A percentile compares a stretch with the other conserved stretches of the same genome.
Evolutionary conservation across 2,329 filamentous ascomycete species (phyloP).

Genomic region (Alternaria triticina): DNA sequence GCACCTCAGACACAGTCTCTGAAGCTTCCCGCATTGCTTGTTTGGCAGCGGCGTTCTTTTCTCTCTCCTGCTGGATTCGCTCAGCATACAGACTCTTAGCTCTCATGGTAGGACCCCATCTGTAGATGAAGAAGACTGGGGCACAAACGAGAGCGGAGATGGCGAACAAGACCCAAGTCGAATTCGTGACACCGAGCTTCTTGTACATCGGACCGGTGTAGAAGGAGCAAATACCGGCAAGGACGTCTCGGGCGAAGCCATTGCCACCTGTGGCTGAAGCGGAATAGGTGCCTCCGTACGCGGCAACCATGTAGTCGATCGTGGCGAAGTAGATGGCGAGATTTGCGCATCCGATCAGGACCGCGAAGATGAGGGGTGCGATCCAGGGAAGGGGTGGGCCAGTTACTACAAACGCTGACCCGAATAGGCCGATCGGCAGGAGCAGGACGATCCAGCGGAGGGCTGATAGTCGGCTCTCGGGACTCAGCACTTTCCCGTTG

Average conservation of each 20-base stretch:
- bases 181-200: slow-evolving; percentile 31
- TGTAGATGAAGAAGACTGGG: slow-evolving; percentile 64
- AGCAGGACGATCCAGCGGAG: slow-evolving; percentile 67
- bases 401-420: slow-evolving; percentile 64
- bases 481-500: slow-evolving; percentile 58
- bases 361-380: slow-evolving; percentile 59
- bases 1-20: background rate
- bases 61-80: slow-evolving; percentile 29
- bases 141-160: slow-evolving; percentile 57
- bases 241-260: slow-evolving; percentile 74
- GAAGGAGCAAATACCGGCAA: slow-evolving; percentile 74
- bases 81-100: slow-evolving; percentile 39
- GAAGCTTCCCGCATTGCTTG: slow-evolving; percentile 1
- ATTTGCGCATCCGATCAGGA: slow-evolving; percentile 70
- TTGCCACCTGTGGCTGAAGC: slow-evolving; percentile 80
- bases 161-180: slow-evolving; percentile 54
- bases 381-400: slow-evolving; percentile 70
- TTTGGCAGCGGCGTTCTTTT: slow-evolving; percentile 13
- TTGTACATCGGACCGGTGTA: slow-evolving; percentile 49
- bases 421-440: slow-evolving; percentile 70
- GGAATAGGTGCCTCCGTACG: slow-evolving; percentile 71
- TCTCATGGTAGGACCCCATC: slow-evolving; percentile 60
- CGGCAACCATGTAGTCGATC: slow-evolving; percentile 79
- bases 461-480: slow-evolving; percentile 70
- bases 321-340: slow-evolving; percentile 77